A percentile compares a stretch with the other conserved stretches of the same genome.
Conservation (phyloP, 2,329 filamentous ascomycete species). For the Aspergillus sp. region DNA sequence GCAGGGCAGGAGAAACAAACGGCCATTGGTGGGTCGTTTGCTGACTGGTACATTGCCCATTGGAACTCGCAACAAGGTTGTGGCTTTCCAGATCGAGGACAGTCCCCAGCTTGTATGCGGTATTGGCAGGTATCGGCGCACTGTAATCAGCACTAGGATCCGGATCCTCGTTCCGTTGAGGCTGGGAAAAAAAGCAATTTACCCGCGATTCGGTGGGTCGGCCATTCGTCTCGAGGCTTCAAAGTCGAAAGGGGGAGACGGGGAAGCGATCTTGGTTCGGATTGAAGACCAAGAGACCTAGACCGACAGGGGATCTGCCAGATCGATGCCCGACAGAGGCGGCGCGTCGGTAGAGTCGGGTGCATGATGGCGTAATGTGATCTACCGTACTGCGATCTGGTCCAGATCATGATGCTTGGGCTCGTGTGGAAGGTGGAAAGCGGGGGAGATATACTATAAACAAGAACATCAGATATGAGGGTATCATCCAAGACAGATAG, state of each 20-base stretch:
- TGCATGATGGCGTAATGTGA: constrained; percentile 4
- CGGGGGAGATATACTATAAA: constrained; percentile 11
- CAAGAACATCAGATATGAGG: constrained; percentile 12
- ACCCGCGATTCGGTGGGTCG: background rate
- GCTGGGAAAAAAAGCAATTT: constrained; percentile 5
- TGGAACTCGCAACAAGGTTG: constrained; percentile 7
- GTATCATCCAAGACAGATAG: constrained; percentile 8
- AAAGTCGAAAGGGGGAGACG: background rate
- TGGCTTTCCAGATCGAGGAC: constrained; percentile 10
- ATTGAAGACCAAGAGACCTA: constrained; percentile 2
- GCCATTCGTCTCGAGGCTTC: background rate
- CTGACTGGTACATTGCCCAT: background rate
- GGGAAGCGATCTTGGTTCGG: background rate
- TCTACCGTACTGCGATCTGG: constrained; percentile 4
- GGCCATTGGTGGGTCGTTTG: background rate
- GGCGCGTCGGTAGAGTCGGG: background rate
- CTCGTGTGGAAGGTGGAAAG: background rate
- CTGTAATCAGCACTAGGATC: constrained; percentile 13
- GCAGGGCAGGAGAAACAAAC: background rate
- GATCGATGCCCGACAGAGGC: background rate
- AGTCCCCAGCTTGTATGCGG: constrained; percentile 1
- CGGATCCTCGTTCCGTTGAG: constrained; percentile 8
- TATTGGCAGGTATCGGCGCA: background rate
- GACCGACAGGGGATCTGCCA: background rate
- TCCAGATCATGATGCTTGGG: background rate